These are phyloP conservation scores for Apiotrichum brassicae DNA, from an alignment of 1,284 basidiomycete species.

Conservation along the genomic window DNA sequence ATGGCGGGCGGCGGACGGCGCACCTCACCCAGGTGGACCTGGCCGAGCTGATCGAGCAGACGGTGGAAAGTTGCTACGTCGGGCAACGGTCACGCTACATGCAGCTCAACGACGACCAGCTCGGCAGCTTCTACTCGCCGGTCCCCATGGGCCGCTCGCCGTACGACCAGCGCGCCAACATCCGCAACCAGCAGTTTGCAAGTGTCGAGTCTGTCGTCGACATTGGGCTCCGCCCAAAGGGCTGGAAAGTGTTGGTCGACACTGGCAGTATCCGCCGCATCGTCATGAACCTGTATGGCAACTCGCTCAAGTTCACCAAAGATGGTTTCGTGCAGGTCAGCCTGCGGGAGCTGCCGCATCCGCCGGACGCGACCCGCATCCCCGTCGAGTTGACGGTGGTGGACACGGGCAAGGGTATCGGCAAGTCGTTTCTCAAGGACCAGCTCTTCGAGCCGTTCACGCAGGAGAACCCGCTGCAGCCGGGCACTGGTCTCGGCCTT, in stretches of 20 bases:
- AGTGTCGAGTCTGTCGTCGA: slow-evolving; percentile 73
- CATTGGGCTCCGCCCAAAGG: slow-evolving; percentile 55
- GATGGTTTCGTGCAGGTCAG: slow-evolving; percentile 82
- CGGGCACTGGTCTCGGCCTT: slow-evolving; percentile 88
- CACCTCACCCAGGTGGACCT: slow-evolving; percentile 56
- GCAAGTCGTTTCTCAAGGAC: slow-evolving; percentile 82
- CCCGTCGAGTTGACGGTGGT: slow-evolving; percentile 78
- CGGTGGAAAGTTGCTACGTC: slow-evolving; percentile 91
- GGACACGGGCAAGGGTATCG: slow-evolving; percentile 93
- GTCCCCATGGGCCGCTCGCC: slow-evolving; percentile 32
- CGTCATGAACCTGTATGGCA: slow-evolving; percentile 92
- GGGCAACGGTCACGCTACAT: slow-evolving; percentile 76
- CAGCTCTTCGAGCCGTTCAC: slow-evolving; percentile 97
- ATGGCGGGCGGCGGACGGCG: neutral
- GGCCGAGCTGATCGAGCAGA: slow-evolving; percentile 86
- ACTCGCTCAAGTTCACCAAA: slow-evolving; percentile 90
- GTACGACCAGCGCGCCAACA: slow-evolving; percentile 50
- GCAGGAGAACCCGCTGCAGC: slow-evolving; percentile 61
- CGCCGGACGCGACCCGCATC: slow-evolving; percentile 55
- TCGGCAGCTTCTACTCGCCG: slow-evolving; percentile 81
- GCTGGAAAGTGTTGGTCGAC: slow-evolving; percentile 84
- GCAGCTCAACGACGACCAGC: slow-evolving; percentile 58
- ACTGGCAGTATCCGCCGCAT: slow-evolving; percentile 86
- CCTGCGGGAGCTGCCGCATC: slow-evolving; percentile 63
- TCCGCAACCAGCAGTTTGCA: slow-evolving; percentile 29